Conservation (phyloP, 1,284 basidiomycete genomes). For the Phenoliferia sp. region DNA sequence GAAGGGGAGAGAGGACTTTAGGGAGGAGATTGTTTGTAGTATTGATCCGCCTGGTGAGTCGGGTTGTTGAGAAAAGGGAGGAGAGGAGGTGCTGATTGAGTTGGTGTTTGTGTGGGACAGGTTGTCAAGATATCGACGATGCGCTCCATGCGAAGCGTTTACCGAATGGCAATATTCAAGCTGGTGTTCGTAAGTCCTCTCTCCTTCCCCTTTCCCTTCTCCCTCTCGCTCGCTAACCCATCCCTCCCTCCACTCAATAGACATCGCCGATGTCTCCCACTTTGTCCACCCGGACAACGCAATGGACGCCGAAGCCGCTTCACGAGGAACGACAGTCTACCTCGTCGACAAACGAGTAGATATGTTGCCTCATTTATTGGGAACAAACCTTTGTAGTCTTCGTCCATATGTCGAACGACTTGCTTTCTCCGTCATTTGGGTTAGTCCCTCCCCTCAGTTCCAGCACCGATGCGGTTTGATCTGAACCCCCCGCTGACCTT, state of each 20-base stretch:
- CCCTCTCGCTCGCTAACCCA: background rate
- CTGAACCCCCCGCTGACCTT: background rate
- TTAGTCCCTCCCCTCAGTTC: constrained; percentile 45
- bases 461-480: background rate
- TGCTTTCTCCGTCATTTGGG: constrained; percentile 96
- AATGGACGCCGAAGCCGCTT: constrained; percentile 94
- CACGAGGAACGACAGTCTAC: constrained; percentile 95
- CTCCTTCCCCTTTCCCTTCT: background rate
- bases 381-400: constrained; percentile 93
- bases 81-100: background rate
- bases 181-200: constrained; percentile 82
- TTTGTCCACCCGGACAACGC: constrained; percentile 91
- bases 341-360: constrained; percentile 98
- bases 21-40: constrained; percentile 83
- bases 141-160: constrained; percentile 88
- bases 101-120: constrained; percentile 49
- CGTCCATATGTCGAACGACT: constrained; percentile 89
- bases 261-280: constrained; percentile 97
- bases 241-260: constrained; percentile 45
- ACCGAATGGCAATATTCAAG: constrained; percentile 92
- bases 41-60: constrained; percentile 86
- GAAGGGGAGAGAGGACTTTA: constrained; percentile 82
- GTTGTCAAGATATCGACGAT: constrained; percentile 98
- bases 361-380: constrained; percentile 91
- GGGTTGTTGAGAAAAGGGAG: background rate